Conservation (phyloP, 2,329 filamentous ascomycete species). For the Plectosphaerella plurivora region DNA sequence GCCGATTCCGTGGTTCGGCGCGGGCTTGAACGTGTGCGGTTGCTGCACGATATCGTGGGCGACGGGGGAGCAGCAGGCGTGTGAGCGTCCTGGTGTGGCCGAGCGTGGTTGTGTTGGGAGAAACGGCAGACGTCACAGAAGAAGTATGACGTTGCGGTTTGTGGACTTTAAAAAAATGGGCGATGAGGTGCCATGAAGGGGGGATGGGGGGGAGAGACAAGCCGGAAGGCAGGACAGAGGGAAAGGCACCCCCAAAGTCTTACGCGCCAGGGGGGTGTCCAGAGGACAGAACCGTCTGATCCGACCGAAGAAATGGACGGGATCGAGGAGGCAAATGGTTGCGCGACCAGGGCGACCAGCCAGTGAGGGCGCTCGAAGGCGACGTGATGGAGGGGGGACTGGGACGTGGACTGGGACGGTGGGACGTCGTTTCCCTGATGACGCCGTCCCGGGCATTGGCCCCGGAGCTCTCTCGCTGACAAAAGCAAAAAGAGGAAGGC, state of each 20-base stretch:
- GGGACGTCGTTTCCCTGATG: neutral
- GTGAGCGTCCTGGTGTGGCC: constrained; percentile 5
- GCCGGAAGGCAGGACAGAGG: neutral
- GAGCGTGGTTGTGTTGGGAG: constrained; percentile 8
- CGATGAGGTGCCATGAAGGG: neutral
- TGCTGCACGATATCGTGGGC: constrained; percentile 9
- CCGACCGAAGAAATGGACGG: neutral
- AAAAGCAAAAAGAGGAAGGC: constrained; percentile 1
- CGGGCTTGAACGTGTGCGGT: constrained; percentile 7
- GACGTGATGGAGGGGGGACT: neutral
- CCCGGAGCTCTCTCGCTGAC: neutral
- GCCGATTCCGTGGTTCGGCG: neutral
- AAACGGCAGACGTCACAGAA: constrained; percentile 39
- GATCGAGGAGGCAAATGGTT: too few species aligned
- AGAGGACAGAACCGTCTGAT: neutral
- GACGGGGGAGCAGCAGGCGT: neutral
- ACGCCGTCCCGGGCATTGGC: neutral
- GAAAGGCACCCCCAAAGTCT: neutral
- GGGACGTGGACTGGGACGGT: neutral
- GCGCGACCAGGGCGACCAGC: too few species aligned
- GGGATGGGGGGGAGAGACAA: neutral
- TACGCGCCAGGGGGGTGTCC: neutral
- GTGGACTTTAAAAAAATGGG: constrained; percentile 17
- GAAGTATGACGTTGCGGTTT: constrained; percentile 36
- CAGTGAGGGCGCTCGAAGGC: neutral